A percentile compares a stretch with the other conserved stretches of the same genome.
These are phyloP conservation scores for Yamadazyma blattariae DNA, from an alignment of 1,139 yeast genomes.

Conservation along the genomic window DNA sequence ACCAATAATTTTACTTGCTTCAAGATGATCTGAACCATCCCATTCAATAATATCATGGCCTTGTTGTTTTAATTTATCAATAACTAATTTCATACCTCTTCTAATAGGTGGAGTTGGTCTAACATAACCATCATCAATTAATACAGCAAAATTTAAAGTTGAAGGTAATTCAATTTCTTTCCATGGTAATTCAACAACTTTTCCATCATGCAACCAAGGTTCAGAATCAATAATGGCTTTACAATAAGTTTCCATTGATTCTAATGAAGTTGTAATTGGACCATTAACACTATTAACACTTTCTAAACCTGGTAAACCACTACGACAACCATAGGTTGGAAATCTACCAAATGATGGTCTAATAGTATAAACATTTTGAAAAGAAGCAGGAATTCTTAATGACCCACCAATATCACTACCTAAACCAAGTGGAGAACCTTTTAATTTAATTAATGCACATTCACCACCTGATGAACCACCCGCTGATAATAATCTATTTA, in stretches of 20 bases:
- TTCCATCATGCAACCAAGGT: conserved; percentile 34
- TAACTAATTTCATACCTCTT: conserved; percentile 24
- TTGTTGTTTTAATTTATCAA: conserved; percentile 27
- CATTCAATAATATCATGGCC: conserved; percentile 65
- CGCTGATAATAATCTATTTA: conserved; percentile 27
- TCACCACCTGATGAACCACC: conserved; percentile 42
- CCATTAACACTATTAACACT: conserved; percentile 36
- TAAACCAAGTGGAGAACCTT: conserved; percentile 48
- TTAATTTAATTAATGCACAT: conserved; percentile 31
- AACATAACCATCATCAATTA: conserved; percentile 28
- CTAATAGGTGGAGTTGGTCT: conserved; percentile 39
- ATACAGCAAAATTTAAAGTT: conserved; percentile 30
- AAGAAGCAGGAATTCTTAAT: conserved; percentile 45
- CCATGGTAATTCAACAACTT: conserved; percentile 32
- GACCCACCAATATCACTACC: conserved; percentile 63
- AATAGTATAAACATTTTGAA: conserved; percentile 45
- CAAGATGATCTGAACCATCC: conserved; percentile 40
- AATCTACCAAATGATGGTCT: conserved; percentile 49
- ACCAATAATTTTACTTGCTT: conserved; percentile 34
- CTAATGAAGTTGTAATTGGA: conserved; percentile 26
- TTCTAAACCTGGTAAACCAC: conserved; percentile 56
- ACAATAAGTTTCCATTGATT: conserved; percentile 27
- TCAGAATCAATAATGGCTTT: conserved; percentile 22
- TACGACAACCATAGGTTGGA: conserved; percentile 48
- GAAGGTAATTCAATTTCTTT: conserved; percentile 19